Percentiles rank a stretch among this genome's conserved stretches.
These are phyloP conservation scores for Claviceps pusilla DNA, from an alignment of 2,329 filamentous ascomycete species.

Conservation along the genomic window DNA sequence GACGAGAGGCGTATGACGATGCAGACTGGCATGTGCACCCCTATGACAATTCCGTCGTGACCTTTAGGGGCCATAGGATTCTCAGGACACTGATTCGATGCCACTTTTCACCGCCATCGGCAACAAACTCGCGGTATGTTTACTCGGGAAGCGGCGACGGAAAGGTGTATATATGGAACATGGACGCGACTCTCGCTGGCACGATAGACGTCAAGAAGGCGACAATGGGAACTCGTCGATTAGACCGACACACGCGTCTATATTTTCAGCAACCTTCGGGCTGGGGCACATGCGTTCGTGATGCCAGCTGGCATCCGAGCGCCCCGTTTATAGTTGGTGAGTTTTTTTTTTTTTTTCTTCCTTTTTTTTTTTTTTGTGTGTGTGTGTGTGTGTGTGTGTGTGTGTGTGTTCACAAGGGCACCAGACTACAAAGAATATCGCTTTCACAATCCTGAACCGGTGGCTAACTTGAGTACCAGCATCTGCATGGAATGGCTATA, in stretches of 20 bases:
- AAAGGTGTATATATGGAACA: slow-evolving; percentile 79
- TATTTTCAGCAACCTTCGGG: slow-evolving; percentile 40
- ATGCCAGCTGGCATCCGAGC: slow-evolving; percentile 81
- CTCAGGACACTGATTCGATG: slow-evolving; percentile 84
- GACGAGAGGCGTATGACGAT: slow-evolving; percentile 50
- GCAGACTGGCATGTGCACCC: slow-evolving; percentile 44
- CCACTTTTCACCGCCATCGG: slow-evolving; percentile 79
- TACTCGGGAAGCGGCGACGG: slow-evolving; percentile 86
- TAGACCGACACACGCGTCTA: slow-evolving; percentile 36
- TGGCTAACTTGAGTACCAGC: slow-evolving; percentile 30
- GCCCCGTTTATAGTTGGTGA: slow-evolving; percentile 60
- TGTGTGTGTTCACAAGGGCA: too few species aligned
- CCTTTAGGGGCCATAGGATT: slow-evolving; percentile 80
- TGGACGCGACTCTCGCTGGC: slow-evolving; percentile 71
- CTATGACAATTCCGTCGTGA: slow-evolving; percentile 86
- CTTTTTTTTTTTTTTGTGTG: neutral
- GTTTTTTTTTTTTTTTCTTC: slow-evolving; percentile 11
- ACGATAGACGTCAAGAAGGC: slow-evolving; percentile 63
- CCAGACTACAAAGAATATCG: neutral
- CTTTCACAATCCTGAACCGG: neutral
- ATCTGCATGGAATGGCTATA: slow-evolving; percentile 69
- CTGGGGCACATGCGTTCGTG: slow-evolving; percentile 69
- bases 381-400: too few species aligned
- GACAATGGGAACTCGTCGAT: slow-evolving; percentile 47
- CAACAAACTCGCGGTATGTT: slow-evolving; percentile 80